Evolutionary conservation across 257 asterid species (phyloP), one percentile per base, ranked within the genome.

Genomic region (Solanum sejunctum): DNA sequence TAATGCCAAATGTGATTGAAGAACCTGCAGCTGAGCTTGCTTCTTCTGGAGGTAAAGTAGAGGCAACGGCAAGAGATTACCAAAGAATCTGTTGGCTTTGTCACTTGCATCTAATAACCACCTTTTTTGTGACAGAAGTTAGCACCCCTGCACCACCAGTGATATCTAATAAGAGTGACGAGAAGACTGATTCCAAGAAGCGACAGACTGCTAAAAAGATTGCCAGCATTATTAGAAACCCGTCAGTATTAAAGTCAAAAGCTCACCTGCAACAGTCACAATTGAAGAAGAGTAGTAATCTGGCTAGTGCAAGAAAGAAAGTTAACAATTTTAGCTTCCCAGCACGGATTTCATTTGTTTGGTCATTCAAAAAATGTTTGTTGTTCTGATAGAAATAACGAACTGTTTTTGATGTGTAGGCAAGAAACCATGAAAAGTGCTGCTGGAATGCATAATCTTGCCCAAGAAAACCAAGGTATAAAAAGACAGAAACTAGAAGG

Each of bases 401-500:
- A 73, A 84, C 52, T 55, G 51, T n/a, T 79, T 80, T 52, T 51
- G 57, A 20, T 85, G 60, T 15, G 36, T 90, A 95, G 99, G 89
- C 92, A 90, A 20, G 57, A 86, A 39, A 91, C 84, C 84, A 87
- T 21, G 70, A 93, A 90, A 88, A 90, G 69, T 67, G 52, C 85
- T 61, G 87, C 54, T 55, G 97, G 92, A 87, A 86, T 93, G 83
- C 95, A 93, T 79, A 91, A 80, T 82, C 43, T 92, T 61, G 91
- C 91, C n/a, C 99, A 93, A 58, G 98, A 95, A 64, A 95, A 93
- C 90, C 99, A 84, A 88, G 98, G 98, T 67, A 92, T 95, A 57
- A 96, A 96, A 91, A 91, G 91, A 92, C 99, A 96, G 86, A 96
- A 93, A 85, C 92, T 96, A 82, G 99, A 93, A 15, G 95, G 92